Conservation (phyloP, 352 stramenopile species). For the Pythium angustatum region DNA sequence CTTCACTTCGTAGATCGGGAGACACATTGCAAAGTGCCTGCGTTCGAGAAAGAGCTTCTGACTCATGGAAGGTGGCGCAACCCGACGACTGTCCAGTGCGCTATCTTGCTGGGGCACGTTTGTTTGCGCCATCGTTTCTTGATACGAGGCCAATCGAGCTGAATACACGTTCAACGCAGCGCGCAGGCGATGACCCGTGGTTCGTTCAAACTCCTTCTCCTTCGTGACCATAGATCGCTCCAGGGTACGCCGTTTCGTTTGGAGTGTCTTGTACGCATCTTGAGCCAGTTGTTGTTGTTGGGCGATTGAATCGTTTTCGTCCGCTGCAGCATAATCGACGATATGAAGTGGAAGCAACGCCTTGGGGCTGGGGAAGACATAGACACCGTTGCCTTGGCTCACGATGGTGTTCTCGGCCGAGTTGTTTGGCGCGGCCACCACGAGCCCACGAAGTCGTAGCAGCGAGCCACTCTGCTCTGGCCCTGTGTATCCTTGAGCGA, state of each 20-base stretch:
- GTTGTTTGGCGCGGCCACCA: not conserved
- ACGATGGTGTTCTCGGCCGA: conserved; percentile 1
- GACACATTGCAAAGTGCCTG: conserved; percentile 18
- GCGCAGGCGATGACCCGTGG: conserved; percentile 3
- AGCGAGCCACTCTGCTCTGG: conserved; percentile 5
- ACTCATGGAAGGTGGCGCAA: not conserved
- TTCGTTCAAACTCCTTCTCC: conserved; percentile 14
- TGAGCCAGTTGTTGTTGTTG: not conserved
- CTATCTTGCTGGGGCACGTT: no score
- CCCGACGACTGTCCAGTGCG: no score
- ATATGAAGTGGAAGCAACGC: conserved; percentile 15
- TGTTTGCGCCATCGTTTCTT: not conserved
- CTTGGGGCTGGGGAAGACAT: conserved; percentile 7
- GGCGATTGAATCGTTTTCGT: conserved; percentile 15
- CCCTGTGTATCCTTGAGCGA: conserved; percentile 8
- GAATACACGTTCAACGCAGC: conserved; percentile 14
- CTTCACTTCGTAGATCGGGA: conserved; percentile 33
- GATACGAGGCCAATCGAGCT: not conserved
- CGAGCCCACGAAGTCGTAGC: not conserved
- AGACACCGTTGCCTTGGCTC: not conserved
- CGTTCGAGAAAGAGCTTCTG: conserved; percentile 16
- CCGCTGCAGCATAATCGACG: conserved; percentile 17
- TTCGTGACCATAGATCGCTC: conserved; percentile 9
- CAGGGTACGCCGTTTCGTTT: not conserved
- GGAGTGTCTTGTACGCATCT: not conserved